Evolutionary conservation across 345 rosid genomes (phyloP), one percentile per base, ranked within the genome.

Genomic region (Moringa oleifera): DNA sequence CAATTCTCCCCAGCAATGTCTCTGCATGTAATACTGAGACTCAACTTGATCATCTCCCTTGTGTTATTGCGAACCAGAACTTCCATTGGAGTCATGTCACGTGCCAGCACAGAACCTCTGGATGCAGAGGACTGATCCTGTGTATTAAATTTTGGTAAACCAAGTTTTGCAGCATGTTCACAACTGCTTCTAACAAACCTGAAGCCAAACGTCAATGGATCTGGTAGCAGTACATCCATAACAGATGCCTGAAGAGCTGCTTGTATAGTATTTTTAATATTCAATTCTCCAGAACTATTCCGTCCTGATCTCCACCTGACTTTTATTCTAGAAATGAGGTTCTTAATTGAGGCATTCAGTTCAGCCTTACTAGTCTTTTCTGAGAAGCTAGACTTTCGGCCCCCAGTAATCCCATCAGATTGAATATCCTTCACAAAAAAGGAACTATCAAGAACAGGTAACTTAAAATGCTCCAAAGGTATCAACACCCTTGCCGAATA

Each of bases 1-100:
- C 99, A 95, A 69, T 91, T 95, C 68, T 95, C 85, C 16, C 99
- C 98, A 46, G 98, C 96, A 25, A 91, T 97, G 60, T 91, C 99
- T 67, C 93, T 83, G 77, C 98, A 95, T 19, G 90, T 81, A 61
- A 89, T 77, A 71, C 85, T 83, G 22, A 95, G 90, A 71, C 82
- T 86, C 81, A 91, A 78, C 80, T 75, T 89, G 66, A 95, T 87
- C 53, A 70, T 70, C 80, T 95, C 94, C 63, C 77, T 95, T 2
- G 99, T 89, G 79, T 95, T 95, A 70, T 95, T 91, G 22, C 94
- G 84, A 41, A 91, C 85, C 54, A 87, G 67, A 61, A 89, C 88
- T 74, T 91, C 98, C 96, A 95, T 80, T 5, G 95, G 94, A 68
- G 85, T 87, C 82, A 91, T 86, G 68, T 87, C 90, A 77, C 85